phyloP scores from a whole-genome alignment of 2,329 filamentous ascomycete genomes.

The Trichoderma citrinoviride region DNA sequence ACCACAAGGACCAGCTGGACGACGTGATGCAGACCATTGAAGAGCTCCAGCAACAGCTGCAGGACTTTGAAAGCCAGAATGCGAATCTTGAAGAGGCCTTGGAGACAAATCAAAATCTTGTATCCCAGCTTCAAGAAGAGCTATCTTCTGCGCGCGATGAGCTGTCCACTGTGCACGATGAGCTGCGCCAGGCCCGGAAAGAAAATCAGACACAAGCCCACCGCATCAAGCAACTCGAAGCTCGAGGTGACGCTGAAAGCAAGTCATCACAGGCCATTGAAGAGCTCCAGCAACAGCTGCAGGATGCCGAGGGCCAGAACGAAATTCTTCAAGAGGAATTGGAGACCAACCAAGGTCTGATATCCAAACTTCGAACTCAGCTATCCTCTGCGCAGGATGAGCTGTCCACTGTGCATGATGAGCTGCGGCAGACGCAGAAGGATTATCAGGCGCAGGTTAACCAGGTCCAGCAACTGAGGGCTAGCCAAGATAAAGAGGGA shows the following conservation, averaged over 20 bases:
- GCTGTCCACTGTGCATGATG: slow-evolving; percentile 63
- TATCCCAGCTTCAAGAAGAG: slow-evolving; percentile 54
- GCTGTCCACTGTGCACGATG: slow-evolving; percentile 63
- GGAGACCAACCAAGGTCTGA: slow-evolving; percentile 60
- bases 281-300: too few species aligned
- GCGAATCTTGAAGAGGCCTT: slow-evolving; percentile 44
- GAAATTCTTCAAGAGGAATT: slow-evolving; percentile 34
- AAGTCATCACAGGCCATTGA: too few species aligned
- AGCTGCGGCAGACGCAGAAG: slow-evolving; percentile 65
- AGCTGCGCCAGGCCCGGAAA: slow-evolving; percentile 64
- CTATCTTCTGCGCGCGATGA: slow-evolving; percentile 47
- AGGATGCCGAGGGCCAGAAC: too few species aligned
- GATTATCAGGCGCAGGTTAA: slow-evolving; percentile 62
- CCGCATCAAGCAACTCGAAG: slow-evolving; percentile 73
- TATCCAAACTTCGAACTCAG: slow-evolving; percentile 58
- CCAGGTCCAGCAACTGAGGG: slow-evolving; percentile 73
- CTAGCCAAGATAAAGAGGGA: slow-evolving; percentile 62
- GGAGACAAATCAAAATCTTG: slow-evolving; percentile 59
- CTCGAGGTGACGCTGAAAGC: slow-evolving; percentile 37
- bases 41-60: neutral
- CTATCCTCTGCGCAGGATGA: slow-evolving; percentile 41
- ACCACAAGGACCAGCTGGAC: slow-evolving; percentile 55
- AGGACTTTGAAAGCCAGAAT: neutral
- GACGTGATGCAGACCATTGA: slow-evolving; percentile 35
- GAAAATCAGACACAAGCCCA: slow-evolving; percentile 61